Base-by-base conservation (phyloP, 176 grass and related monocot genomes). In the Oryza coarctata region DNA sequence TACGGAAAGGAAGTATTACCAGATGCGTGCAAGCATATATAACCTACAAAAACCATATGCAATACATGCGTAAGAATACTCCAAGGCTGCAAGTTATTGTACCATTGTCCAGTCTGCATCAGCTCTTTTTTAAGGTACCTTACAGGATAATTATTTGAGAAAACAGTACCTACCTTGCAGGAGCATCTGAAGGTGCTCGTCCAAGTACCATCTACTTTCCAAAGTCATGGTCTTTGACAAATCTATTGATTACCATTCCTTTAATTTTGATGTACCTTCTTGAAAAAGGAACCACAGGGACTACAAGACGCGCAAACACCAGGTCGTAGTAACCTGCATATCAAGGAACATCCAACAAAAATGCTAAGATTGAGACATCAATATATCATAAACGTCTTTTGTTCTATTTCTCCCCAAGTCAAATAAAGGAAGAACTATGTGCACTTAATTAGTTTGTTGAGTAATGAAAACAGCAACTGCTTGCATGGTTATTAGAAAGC, bases 21-120 rank as follows among this genome's bases (percentile, higher is more conserved):
- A 77, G 58, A 82, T 22, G 30, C 23, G 81, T 71, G 28, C 44
- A 61, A 41, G 18, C 68, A 65, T 40, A 30, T 49, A 63, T 60
- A 68, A 79, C 75, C 86, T 88, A 34, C 86, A 61, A 88, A 88
- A 33, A 68, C 9, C 22, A 84, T 55, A 84, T 84, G 68, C 25
- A 79, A 79, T 27, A 29, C 82, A 82, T 82, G 77, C 1, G 12
- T 67, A 34, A 57, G 30, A 67, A 66, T 40, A 41, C 71, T 61
- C 79, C 38, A 81, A 41, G 35, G 39, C 68, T 72, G 0, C 0
- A 82, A 72, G 69, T 29, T 23, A 55, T 18, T 60, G 70, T 45
- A 29, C 34, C 15, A 15, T 29, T 71, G 70, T 55, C 61, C 77
- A 81, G 41, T 77, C 65, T 65, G 52, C 74, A 34, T 85, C 71